Conservation (phyloP, 106 monocot species). For the Platanthera zijinensis region DNA sequence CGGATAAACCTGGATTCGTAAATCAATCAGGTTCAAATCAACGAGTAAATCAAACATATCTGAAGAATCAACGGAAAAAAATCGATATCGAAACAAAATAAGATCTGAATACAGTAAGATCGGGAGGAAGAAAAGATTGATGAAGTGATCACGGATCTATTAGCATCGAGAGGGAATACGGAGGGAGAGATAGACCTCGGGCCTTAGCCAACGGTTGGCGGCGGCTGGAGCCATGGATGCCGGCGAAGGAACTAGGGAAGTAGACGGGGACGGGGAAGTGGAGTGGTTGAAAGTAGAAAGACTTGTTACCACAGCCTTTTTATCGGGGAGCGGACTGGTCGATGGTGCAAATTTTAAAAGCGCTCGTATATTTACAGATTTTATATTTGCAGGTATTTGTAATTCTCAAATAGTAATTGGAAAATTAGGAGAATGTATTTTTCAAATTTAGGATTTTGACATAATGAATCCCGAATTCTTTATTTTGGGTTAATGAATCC, state of each 20-base stretch:
- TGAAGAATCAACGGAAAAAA: neutral
- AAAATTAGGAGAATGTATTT: too few species aligned
- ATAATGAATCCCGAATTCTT: too few species aligned
- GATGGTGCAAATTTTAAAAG: too few species aligned
- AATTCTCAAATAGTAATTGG: too few species aligned
- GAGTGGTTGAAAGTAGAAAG: neutral
- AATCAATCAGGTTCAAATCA: neutral
- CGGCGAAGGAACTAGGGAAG: neutral
- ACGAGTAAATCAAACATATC: neutral
- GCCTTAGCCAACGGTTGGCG: constrained; percentile 35
- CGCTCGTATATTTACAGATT: too few species aligned
- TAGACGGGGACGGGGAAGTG: neutral
- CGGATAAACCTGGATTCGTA: constrained; percentile 37
- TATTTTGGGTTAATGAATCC: too few species aligned
- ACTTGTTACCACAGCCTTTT: neutral
- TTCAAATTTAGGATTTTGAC: too few species aligned
- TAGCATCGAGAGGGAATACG: neutral
- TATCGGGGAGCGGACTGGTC: neutral
- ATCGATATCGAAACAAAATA: neutral
- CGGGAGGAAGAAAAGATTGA: neutral
- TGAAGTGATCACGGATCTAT: neutral
- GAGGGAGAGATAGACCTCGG: constrained; percentile 25
- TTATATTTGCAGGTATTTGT: too few species aligned
- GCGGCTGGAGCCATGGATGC: constrained; percentile 19
- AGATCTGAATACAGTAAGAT: neutral